Evolutionary conservation across 1,284 basidiomycete genomes (phyloP).

Genomic region (Vanrija sp.): DNA sequence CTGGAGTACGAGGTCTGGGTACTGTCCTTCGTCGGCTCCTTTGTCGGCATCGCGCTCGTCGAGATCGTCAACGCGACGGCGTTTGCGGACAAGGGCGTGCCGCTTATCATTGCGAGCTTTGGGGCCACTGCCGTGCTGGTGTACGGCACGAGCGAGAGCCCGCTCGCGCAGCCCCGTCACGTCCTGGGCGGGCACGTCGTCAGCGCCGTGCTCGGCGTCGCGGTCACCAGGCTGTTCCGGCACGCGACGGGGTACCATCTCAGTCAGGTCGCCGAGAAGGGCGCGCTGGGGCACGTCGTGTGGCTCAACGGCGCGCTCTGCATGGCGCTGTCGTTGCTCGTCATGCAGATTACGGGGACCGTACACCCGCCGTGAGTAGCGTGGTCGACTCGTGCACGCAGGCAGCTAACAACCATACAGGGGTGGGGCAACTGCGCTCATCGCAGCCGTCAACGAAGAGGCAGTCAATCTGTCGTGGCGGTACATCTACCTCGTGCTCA

Average conservation of each 20-base stretch:
- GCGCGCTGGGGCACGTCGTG: constrained; percentile 43
- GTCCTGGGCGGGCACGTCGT: constrained; percentile 59
- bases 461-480: constrained; percentile 59
- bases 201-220: constrained; percentile 56
- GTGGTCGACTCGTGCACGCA: background rate
- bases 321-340: constrained; percentile 55
- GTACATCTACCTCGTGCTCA: constrained; percentile 59
- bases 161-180: constrained; percentile 61
- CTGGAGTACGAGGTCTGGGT: constrained; percentile 53
- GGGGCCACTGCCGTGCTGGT: constrained; percentile 61
- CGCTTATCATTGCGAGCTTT: constrained; percentile 55
- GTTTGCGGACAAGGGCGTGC: background rate
- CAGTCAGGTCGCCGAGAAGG: constrained; percentile 1
- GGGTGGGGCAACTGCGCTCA: constrained; percentile 55
- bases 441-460: constrained; percentile 54
- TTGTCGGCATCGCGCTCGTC: constrained; percentile 58
- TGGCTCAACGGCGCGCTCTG: constrained; percentile 60
- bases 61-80: constrained; percentile 56
- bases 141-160: constrained; percentile 59
- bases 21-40: constrained; percentile 56
- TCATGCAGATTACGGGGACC: constrained; percentile 59
- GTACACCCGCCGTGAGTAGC: constrained; percentile 57
- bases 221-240: constrained; percentile 58
- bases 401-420: constrained; percentile 9
- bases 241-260: constrained; percentile 50